Evolutionary conservation across 495 filamentous ascomycete genomes (phyloP).

Genomic region (Haplographium delicatum): DNA sequence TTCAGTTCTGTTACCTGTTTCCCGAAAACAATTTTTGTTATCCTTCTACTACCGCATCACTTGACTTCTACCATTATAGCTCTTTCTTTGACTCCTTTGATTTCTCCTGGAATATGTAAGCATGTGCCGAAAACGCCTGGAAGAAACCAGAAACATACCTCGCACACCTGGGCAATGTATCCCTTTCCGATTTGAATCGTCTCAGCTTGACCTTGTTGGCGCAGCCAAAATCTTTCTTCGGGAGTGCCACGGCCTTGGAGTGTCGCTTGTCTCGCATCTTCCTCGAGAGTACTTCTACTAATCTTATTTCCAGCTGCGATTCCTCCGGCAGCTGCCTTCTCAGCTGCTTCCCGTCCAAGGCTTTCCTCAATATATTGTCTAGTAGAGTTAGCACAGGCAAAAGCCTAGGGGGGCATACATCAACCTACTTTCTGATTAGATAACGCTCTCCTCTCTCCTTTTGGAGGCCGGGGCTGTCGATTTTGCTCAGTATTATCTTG

Average conservation of each 20-base stretch:
- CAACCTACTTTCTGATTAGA: conserved; percentile 61
- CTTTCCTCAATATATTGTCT: conserved; percentile 42
- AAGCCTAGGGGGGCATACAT: conserved; percentile 31
- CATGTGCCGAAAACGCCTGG: not conserved
- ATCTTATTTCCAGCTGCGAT: conserved; percentile 42
- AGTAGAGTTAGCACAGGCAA: not conserved
- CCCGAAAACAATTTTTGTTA: no score
- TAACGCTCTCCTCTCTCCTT: conserved; percentile 76
- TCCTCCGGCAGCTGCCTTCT: conserved; percentile 29
- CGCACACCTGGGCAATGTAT: conserved; percentile 22
- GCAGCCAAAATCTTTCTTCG: conserved; percentile 63
- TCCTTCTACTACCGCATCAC: no score
- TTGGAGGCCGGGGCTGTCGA: conserved; percentile 78
- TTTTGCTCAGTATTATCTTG: conserved; percentile 61
- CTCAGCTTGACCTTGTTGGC: conserved; percentile 59
- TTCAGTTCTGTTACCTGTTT: no score
- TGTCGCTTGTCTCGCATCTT: conserved; percentile 61
- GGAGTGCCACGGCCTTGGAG: conserved; percentile 43
- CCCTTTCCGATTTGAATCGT: conserved; percentile 48
- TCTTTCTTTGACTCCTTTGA: conserved; percentile 7
- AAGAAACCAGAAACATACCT: not conserved
- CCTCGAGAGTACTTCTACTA: conserved; percentile 44
- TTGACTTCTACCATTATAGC: no score
- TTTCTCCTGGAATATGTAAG: no score
- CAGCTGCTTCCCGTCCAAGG: conserved; percentile 40